Percentiles rank a stretch among this genome's conserved stretches.
These are phyloP conservation scores for Kwoniella botswanensis DNA, from an alignment of 768 basidiomycete genomes.

Conservation along the genomic window DNA sequence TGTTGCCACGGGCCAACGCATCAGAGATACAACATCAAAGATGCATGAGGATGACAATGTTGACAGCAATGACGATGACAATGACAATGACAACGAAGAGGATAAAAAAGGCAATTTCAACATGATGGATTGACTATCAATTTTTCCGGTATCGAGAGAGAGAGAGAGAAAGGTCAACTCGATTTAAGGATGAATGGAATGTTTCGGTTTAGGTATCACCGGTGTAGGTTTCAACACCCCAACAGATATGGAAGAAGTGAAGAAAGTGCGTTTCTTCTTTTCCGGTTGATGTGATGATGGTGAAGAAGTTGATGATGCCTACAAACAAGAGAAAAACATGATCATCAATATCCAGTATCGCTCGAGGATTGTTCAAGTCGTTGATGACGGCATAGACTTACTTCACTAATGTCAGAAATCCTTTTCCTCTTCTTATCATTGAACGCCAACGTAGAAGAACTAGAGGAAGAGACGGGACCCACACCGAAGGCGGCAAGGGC, in stretches of 20 bases:
- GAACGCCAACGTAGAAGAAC: background rate
- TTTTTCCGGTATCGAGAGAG: background rate
- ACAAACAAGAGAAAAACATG: background rate
- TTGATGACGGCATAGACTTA: slow-evolving; percentile 4
- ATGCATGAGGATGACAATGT: slow-evolving; percentile 3
- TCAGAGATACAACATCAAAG: background rate
- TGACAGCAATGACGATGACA: background rate
- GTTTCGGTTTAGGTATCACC: slow-evolving; percentile 13
- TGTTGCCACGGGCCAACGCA: no score
- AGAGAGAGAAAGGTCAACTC: no score
- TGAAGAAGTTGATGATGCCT: slow-evolving; percentile 11
- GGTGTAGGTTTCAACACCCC: background rate
- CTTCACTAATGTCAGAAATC: slow-evolving; percentile 18
- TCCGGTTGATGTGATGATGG: slow-evolving; percentile 6
- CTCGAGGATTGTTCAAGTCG: no score
- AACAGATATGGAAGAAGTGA: slow-evolving; percentile 19
- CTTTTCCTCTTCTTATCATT: slow-evolving; percentile 21
- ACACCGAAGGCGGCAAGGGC: no score
- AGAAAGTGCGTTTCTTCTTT: slow-evolving; percentile 31
- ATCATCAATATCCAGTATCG: background rate
- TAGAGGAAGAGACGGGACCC: background rate
- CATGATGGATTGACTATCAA: background rate
- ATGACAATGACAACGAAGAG: background rate
- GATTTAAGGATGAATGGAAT: slow-evolving; percentile 5
- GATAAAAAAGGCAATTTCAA: background rate